Conservation (phyloP, 2,329 filamentous ascomycete genomes). For the Cladosporium austrohemisphaericum region DNA sequence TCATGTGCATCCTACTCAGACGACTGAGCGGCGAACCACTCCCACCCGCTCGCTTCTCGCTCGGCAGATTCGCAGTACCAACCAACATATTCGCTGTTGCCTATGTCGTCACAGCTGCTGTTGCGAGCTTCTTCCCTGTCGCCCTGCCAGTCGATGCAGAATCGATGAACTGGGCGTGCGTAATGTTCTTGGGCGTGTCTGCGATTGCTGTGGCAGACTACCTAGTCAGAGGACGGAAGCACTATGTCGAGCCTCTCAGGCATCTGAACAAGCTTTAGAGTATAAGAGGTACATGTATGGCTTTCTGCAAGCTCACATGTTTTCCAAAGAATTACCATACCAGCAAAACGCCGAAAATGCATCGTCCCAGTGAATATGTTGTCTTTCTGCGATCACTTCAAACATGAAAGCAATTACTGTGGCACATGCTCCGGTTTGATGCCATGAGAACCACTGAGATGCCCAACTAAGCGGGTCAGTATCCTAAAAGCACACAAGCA, state of each 20-base stretch:
- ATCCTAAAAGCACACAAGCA: too few species aligned
- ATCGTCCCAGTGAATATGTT: too few species aligned
- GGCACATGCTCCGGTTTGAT: too few species aligned
- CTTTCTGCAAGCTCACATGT: too few species aligned
- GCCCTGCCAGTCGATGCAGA: conserved; percentile 22
- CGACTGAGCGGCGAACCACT: conserved; percentile 21
- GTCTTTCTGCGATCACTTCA: too few species aligned
- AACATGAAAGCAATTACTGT: too few species aligned
- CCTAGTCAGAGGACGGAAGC: conserved; percentile 21
- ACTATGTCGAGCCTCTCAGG: background rate
- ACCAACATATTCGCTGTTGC: conserved; percentile 24
- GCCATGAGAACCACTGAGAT: too few species aligned
- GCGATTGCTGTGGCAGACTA: conserved; percentile 26
- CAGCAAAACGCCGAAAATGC: too few species aligned
- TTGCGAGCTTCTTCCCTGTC: conserved; percentile 29
- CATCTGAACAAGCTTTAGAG: background rate
- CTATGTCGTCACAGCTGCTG: conserved; percentile 26
- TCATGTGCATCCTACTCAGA: conserved; percentile 28
- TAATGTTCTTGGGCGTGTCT: conserved; percentile 27
- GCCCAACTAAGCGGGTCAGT: too few species aligned
- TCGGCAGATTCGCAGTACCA: conserved; percentile 22
- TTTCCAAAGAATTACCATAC: too few species aligned
- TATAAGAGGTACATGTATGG: too few species aligned
- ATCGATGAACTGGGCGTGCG: conserved; percentile 31
- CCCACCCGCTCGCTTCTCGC: conserved; percentile 22